Evolutionary conservation across 495 filamentous ascomycete genomes (phyloP), one percentile per base, ranked within the genome.

Genomic region (Aspergillus indologenus): DNA sequence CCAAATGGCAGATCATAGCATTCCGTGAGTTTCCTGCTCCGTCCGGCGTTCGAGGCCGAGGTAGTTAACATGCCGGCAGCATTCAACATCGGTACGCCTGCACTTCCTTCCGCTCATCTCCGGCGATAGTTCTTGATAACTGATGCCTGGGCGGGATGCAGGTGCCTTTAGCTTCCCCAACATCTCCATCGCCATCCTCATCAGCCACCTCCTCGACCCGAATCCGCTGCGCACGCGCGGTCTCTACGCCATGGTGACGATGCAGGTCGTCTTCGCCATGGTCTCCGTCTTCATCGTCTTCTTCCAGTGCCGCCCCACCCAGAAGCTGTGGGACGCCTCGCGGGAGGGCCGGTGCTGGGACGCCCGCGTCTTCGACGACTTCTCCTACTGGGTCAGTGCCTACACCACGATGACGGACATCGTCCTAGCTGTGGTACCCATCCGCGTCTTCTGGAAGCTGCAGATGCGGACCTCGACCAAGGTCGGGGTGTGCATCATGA

Each of bases 401-500:
- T 70, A 63, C 44, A 65, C 65, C 4, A 62, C 68, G 17, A 14
- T 68, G 23, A 68, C 65, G 17, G 68, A 70, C 22, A 66, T 70
- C 43, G 45, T 70, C n/a, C 51, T 70, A 26, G 68, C 68, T 3
- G 15, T 64, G 14, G 61, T 68, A 40, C 68, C 68, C n/a, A 65
- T 66, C 53, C 21, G 44, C 19, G 63, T 53, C 18, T 66, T 66
- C 22, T 70, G 65, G 63, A 70, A 65, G 26, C 45, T 70, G 31
- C 63, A 70, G 20, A 64, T 70, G 63, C 61, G 52, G 6, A 24
- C 22, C 9, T 64, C 63, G 21, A 68, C 59, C 8, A 68, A 62
- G 34, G 8, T 64, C 22, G 46, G 56, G 1, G 54, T 65, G n/a
- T 66, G 66, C 51, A 54, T 68, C 20, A 66, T 68, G 63, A 66